Evolutionary conservation across 192 early-diverging fungal genomes (phyloP).

Genomic region (Jimgerdemannia flammicorona): DNA sequence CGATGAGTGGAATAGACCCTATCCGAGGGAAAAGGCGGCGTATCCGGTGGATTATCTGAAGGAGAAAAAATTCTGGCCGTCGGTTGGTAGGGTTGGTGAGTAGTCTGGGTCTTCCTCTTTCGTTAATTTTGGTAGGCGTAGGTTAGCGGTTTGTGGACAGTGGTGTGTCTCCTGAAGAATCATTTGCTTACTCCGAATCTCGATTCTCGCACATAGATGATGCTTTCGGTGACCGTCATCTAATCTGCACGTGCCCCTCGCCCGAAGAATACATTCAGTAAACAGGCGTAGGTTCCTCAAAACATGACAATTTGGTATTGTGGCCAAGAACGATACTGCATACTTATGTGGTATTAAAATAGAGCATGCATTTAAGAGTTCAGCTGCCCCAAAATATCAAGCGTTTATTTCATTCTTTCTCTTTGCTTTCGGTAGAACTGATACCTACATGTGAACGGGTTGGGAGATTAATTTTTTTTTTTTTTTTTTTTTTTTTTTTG

Average conservation of each 20-base stretch:
- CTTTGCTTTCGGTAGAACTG: too few species aligned
- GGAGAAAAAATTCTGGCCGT: constrained; percentile 97
- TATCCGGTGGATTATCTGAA: constrained; percentile 81
- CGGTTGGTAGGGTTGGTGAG: constrained; percentile 69
- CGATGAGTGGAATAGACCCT: constrained; percentile 84
- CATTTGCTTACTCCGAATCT: background rate
- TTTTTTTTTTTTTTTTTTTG: too few species aligned
- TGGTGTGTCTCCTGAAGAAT: background rate
- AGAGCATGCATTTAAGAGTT: too few species aligned
- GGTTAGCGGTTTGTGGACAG: background rate
- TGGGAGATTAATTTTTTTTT: too few species aligned
- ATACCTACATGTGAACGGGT: too few species aligned
- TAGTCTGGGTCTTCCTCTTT: background rate
- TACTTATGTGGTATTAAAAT: too few species aligned
- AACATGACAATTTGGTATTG: too few species aligned
- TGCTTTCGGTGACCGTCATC: constrained; percentile 91
- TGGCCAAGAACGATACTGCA: too few species aligned
- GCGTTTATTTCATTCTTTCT: too few species aligned
- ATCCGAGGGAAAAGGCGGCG: constrained; percentile 84
- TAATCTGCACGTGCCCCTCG: constrained; percentile 95
- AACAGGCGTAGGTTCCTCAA: background rate
- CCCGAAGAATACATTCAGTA: constrained; percentile 67
- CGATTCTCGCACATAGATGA: constrained; percentile 60
- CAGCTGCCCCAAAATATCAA: too few species aligned
- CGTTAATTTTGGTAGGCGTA: constrained; percentile 13